Evolutionary conservation across 2,329 filamentous ascomycete genomes (phyloP), one percentile per base, ranked within the genome.

Genomic region (Pleoardoris graminearum): DNA sequence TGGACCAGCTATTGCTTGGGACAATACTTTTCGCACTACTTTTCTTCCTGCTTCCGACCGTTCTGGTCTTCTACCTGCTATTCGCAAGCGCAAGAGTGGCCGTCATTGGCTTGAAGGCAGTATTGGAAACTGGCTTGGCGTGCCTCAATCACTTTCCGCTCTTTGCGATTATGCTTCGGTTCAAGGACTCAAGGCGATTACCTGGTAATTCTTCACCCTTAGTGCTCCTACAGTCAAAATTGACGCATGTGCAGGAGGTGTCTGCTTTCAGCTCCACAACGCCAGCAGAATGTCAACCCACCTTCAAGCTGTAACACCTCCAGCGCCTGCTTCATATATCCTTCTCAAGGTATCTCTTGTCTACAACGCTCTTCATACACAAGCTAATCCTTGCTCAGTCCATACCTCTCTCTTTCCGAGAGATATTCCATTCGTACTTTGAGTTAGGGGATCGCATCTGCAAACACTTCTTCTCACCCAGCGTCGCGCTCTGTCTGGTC

Each of bases 381-480:
- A 51, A 33, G 25, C 21, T 47, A 17, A 51, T 25, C 6, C 21
- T 7, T 1, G 14, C 14, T 3, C 17, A 69, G 63, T 93, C 93
- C 3, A 89, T 96, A 6, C 93, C 94, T 2, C 83, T 99, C 6
- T 86, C 90, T 3, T 89, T 97, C 61, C 84, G 87, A n/a, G 90
- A 89, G 65, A 97, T 97, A 85, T 97, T 99, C 74, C 85, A 95
- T 55, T 92, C 97, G 67, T 99, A 99, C 76, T 96, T 95, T 69
- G 91, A 97, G 72, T 90, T 99, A 66, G 91, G 89, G 23, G 85
- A 90, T 58, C 90, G 94, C 42, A 90, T 99, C 57, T 87, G 91
- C 51, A 96, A 96, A 72, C 94, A 99, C 76, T 99, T 99, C 72
- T 81, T 97, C 37, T 93, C 91, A 0, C 91, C 91, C 0, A 84